phyloP scores from a whole-genome alignment of 139 green algal species.

The Edaphochlamys debaryana region DNA sequence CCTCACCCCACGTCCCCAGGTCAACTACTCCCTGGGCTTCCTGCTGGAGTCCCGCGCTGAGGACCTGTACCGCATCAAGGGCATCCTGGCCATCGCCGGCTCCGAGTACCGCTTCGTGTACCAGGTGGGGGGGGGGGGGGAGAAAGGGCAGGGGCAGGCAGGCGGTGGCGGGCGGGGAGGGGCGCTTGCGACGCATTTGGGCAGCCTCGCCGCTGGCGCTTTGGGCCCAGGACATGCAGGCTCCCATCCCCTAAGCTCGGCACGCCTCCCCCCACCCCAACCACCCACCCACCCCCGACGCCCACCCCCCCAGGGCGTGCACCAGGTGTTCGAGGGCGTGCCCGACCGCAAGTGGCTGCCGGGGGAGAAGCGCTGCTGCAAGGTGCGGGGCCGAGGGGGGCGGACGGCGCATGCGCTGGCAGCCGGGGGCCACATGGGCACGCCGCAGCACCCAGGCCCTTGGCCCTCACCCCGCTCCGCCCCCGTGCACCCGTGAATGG shows the following conservation, averaged over 20 bases:
- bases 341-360: conserved; percentile 83
- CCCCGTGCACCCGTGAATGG: too few relatives aligned
- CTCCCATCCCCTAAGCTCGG: too few relatives aligned
- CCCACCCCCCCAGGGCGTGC: conserved; percentile 78
- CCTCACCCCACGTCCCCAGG: conserved; percentile 48
- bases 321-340: conserved; percentile 93
- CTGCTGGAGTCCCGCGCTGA: conserved; percentile 85
- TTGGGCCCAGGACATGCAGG: too few relatives aligned
- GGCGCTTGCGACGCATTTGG: too few relatives aligned
- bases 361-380: conserved; percentile 72
- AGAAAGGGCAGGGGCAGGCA: not conserved
- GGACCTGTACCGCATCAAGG: conserved; percentile 98
- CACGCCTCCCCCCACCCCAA: not conserved
- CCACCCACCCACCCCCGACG: not conserved
- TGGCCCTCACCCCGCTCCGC: too few relatives aligned
- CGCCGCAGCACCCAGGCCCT: too few relatives aligned
- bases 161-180: too few relatives aligned
- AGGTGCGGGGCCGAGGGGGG: too few relatives aligned
- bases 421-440: too few relatives aligned
- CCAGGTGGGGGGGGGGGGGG: conserved; percentile 64
- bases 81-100: conserved; percentile 84
- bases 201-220: too few relatives aligned
- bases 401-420: too few relatives aligned
- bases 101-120: conserved; percentile 89
- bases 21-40: conserved; percentile 93